Evolutionary conservation across 306 rosid genomes (phyloP), one percentile per base, ranked within the genome.

Genomic region (Chamaecrista fasciculata): DNA sequence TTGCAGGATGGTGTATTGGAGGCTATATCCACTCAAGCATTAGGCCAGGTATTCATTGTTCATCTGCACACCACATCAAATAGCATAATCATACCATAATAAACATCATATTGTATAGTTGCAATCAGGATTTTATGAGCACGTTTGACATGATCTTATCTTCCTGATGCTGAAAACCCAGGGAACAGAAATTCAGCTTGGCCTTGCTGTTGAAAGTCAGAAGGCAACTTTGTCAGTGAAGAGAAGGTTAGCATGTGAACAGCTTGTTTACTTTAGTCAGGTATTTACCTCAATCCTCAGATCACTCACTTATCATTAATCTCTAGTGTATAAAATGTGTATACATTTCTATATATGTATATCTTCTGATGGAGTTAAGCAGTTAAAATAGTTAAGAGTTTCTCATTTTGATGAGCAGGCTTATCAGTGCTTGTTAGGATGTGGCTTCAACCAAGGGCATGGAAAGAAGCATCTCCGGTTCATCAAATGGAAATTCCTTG

Each of bases 131-230:
- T 34, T 44, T 20, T 39, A 25, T 11, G 10, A 42, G 5, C 16
- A 14, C 21, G 48, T 12, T 44, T 44, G 6, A 7, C 31, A 58
- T 28, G 23, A 66, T 47, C 2, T 6, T 6, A 31, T 20, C 2
- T 23, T 72, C n/a, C 68, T 31, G 18, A 29, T 73, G 68, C 49
- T 71, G 50, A 34, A 9, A 40, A 29, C 78, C 61, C 85, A 93
- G 98, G 99, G 97, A 75, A 94, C 96, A 48, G 99, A 91, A 80
- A 91, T 94, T 65, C 97, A 91, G 84, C 97, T 94, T 74, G 97
- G 99, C 73, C 86, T 94, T 57, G 99, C 99, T 25, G 97, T 91
- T 72, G 99, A 94, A 44, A 73, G 87, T 69, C 97, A 85, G 67
- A 94, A 94, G 55, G 96, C 97, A 44, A 86, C 87, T 70, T 62